phyloP scores from a whole-genome alignment of 1,284 basidiomycete species.

The Fomitopsis schrenkii region DNA sequence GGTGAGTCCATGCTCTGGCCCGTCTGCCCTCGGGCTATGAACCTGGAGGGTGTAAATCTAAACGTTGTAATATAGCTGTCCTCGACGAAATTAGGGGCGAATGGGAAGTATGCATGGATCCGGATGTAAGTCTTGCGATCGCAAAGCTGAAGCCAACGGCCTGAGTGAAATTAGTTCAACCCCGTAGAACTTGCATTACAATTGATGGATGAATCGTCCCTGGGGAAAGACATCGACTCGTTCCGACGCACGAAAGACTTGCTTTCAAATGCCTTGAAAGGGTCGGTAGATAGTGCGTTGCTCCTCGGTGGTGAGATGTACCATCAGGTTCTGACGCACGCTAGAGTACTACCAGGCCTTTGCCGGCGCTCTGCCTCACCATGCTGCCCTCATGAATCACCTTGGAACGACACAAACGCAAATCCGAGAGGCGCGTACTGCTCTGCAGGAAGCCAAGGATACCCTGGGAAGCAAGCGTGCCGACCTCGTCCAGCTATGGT shows the following conservation, averaged over 20 bases:
- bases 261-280: constrained; percentile 75
- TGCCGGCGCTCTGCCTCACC: constrained; percentile 85
- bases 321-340: constrained; percentile 3
- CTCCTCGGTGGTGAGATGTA: not conserved
- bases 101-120: constrained; percentile 86
- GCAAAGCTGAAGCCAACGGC: constrained; percentile 5
- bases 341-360: constrained; percentile 89
- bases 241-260: constrained; percentile 73
- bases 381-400: constrained; percentile 71
- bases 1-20: constrained; percentile 40
- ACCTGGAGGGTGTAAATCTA: not conserved
- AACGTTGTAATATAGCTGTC: constrained; percentile 50
- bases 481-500: constrained; percentile 85
- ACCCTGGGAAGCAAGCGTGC: constrained; percentile 73
- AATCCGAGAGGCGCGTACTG: constrained; percentile 64
- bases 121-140: constrained; percentile 56
- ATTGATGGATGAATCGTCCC: constrained; percentile 71
- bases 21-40: not conserved
- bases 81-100: constrained; percentile 83
- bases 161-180: constrained; percentile 65
- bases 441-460: constrained; percentile 79
- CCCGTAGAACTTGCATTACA: constrained; percentile 87
- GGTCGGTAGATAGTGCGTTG: constrained; percentile 78
- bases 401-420: constrained; percentile 71
- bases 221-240: constrained; percentile 68